Evolutionary conservation across 345 rosid genomes (phyloP).

Genomic region (Gossypioides kirkii): DNA sequence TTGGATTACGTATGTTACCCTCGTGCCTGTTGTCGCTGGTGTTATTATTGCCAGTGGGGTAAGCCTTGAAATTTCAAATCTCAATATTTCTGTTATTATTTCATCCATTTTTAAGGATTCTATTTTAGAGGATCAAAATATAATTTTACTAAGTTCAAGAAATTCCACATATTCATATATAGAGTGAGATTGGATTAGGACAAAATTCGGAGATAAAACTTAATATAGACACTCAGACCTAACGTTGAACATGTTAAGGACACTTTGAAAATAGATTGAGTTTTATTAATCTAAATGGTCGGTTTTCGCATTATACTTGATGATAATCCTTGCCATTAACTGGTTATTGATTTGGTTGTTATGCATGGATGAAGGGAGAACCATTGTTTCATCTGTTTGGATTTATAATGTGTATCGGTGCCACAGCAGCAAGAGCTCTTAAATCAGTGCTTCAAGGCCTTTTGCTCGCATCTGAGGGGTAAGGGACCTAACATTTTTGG

Average conservation of each 20-base stretch:
- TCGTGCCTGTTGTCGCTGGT: slow-evolving; percentile 42
- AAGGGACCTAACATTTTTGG: background rate
- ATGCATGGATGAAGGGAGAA: slow-evolving; percentile 36
- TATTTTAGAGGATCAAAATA: too few species aligned
- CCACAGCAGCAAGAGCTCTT: slow-evolving; percentile 47
- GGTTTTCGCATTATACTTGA: too few species aligned
- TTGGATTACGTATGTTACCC: slow-evolving; percentile 35
- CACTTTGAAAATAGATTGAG: too few species aligned
- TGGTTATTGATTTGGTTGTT: slow-evolving; percentile 15
- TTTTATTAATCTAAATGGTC: background rate
- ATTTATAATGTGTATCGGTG: slow-evolving; percentile 37
- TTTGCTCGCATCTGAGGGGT: slow-evolving; percentile 49
- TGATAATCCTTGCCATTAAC: background rate
- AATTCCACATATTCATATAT: too few species aligned
- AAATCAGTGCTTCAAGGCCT: slow-evolving; percentile 47
- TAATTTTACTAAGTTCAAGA: too few species aligned
- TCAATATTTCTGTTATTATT: too few species aligned
- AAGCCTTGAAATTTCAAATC: background rate
- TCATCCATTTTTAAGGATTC: too few species aligned
- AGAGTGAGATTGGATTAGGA: too few species aligned
- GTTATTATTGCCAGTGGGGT: slow-evolving; percentile 46
- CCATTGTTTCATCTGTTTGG: slow-evolving; percentile 48
- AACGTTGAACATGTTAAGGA: too few species aligned
- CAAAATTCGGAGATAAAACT: too few species aligned
- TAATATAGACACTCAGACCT: too few species aligned